Conservation (phyloP, 192 early-diverging fungal genomes). For the Cetraspora pellucida region DNA sequence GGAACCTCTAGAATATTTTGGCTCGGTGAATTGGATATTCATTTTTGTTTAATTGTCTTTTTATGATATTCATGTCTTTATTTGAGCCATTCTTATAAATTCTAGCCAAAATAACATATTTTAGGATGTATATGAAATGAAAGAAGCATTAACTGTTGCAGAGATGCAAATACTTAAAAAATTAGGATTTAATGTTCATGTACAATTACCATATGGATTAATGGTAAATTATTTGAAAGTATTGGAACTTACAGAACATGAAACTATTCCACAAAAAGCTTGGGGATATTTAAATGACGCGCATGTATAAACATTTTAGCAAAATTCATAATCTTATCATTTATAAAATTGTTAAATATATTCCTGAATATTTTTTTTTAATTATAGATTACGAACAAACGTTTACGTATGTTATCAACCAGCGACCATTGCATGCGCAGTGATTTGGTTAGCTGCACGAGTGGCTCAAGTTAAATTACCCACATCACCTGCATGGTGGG, state of each 20-base stretch:
- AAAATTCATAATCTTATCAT: not conserved
- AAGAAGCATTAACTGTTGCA: constrained; percentile 75
- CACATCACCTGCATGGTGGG: constrained; percentile 80
- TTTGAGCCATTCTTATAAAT: not conserved
- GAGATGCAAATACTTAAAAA: constrained; percentile 89
- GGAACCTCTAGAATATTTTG: constrained; percentile 62
- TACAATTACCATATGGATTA: constrained; percentile 93
- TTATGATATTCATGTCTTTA: not conserved
- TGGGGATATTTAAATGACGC: constrained; percentile 97
- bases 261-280: constrained; percentile 76
- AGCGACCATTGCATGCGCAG: constrained; percentile 82
- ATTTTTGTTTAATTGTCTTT: not conserved
- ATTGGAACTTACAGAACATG: constrained; percentile 75
- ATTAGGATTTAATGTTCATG: constrained; percentile 95
- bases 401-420: constrained; percentile 78
- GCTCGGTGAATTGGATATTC: constrained; percentile 42
- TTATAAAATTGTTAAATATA: not conserved
- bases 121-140: constrained; percentile 75
- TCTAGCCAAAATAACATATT: not conserved
- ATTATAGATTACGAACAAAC: constrained; percentile 67
- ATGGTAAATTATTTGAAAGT: constrained; percentile 92
- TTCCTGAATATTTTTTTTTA: not conserved
- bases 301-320: constrained; percentile 39
- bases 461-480: constrained; percentile 69
- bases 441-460: constrained; percentile 80